A percentile compares a stretch with the other conserved stretches of the same genome.
These are phyloP conservation scores for Glaciozyma martinii DNA, from an alignment of 768 basidiomycete species.

Conservation along the genomic window DNA sequence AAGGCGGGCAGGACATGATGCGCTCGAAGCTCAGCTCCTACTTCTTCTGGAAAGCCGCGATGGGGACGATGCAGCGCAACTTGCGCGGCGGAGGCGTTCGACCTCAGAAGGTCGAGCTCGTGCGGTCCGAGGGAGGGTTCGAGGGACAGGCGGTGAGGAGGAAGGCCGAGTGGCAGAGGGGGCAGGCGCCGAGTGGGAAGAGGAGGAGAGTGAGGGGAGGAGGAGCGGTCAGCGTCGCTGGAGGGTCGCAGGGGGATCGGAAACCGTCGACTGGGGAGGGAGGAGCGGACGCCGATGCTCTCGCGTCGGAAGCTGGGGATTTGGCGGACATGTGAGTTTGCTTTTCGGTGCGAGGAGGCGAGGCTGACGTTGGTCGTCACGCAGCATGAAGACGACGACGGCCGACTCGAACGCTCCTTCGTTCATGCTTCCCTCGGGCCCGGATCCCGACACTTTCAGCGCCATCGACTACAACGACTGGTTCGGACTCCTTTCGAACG, in stretches of 20 bases:
- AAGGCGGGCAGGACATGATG: slow-evolving; percentile 11
- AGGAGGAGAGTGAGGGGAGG: slow-evolving; percentile 72
- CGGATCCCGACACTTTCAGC: slow-evolving; percentile 32
- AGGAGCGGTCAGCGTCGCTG: slow-evolving; percentile 38
- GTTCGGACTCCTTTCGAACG: slow-evolving; percentile 69
- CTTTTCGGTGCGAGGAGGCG: not conserved
- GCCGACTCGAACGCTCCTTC: not conserved
- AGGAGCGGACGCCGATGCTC: slow-evolving; percentile 19
- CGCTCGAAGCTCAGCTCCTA: slow-evolving; percentile 49
- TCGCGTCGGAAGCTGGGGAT: slow-evolving; percentile 39
- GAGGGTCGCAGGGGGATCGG: not conserved
- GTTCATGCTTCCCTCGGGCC: not conserved
- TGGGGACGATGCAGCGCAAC: slow-evolving; percentile 35
- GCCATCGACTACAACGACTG: slow-evolving; percentile 58
- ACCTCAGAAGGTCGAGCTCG: slow-evolving; percentile 6
- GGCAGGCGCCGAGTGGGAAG: slow-evolving; percentile 46
- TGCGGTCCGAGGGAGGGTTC: not conserved
- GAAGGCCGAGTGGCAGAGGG: slow-evolving; percentile 52
- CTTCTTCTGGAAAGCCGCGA: slow-evolving; percentile 67
- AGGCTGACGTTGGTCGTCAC: not conserved
- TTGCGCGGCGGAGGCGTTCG: slow-evolving; percentile 23
- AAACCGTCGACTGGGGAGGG: not conserved
- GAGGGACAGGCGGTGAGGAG: slow-evolving; percentile 66
- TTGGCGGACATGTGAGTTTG: slow-evolving; percentile 52
- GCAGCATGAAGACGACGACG: slow-evolving; percentile 7